Base-by-base conservation (phyloP, 768 basidiomycete species). In the Hygrophorus russula region DNA sequence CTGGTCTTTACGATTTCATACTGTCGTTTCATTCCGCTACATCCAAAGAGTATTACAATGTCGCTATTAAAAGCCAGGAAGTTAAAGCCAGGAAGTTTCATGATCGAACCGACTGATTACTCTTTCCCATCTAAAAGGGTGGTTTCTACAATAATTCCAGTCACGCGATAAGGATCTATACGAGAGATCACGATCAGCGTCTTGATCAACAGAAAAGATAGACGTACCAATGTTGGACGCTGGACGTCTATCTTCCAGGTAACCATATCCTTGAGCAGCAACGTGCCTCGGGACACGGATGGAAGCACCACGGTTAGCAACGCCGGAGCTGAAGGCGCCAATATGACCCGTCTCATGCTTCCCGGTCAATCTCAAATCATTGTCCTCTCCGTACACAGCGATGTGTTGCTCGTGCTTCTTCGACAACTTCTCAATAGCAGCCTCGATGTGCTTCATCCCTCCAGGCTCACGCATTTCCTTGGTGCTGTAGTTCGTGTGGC, bases 311-410 rank as follows among this genome's bases (percentile, higher is more conserved):
- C 94, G 90, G 73, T 96, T 85, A 54, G 96, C 96, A 50, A 98
- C 89, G 65, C 96, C 96, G 47, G 87, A 85, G 54, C 82, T 85
- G 74, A 99, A 99, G 44, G 62, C 60, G 52, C 80, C 74, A 56
- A 98, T 97, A 68, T 92, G 89, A 45, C 85, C 92, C 40, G 96
- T 99, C 76, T 99, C 96, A 64, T 98, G 94, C 52, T 85, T 82
- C 48, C 96, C 96, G 19, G 93, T 96, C 59, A 99, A 73, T 57
- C 96, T 80, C 49, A 91, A 70, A 44, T 98, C 96, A 66, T 98
- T 99, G 74, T 94, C 91, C 61, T 94, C 91, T 49, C 94, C 94
- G 62, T 96, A 98, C 35, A 96, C 91, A 32, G 89, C 89, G 52
- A 96, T 96, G 71, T 97, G 93, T 66, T 97, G 83, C 47, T 83